Base-by-base conservation (phyloP, 305 asterid genomes). In the Striga hermonthica region DNA sequence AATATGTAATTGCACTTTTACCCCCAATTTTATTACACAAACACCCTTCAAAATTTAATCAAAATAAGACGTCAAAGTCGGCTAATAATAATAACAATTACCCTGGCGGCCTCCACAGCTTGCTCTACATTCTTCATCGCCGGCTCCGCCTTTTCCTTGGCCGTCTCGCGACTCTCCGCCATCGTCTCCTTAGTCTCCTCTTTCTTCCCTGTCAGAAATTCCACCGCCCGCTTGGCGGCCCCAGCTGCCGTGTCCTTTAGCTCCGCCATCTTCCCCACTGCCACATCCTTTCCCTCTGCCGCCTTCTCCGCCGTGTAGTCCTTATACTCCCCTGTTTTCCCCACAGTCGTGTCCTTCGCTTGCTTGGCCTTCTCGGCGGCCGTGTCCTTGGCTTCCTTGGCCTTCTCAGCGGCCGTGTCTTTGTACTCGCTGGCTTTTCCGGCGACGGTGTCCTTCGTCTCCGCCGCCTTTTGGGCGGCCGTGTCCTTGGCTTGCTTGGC, bases 221-320 rank as follows among this genome's bases (percentile, higher is more conserved):
- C 89, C 85, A 83, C 72, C 10, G 90, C 89, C 50, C 80, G 67
- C 60, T 74, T 64, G 0, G 93, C 86, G 0, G 93, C 96, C 0
- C 44, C 89, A 0, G 89, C 85, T 0, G 86, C 87, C 0, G 87
- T 69, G 6, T 83, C 95, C 81, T 80, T 86, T 72, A 89, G 36
- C 39, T 81, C 96, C 0, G 76, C 57, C 3, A 85, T 71, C 71
- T 78, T 86, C 11, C 86, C 87, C n/a, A 72, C 87, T 0, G 82
- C 52, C 0, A 71, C 54, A 35, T 86, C 95, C 76, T 83, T 83
- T 35, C 82, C 91, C 63, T 84, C 89, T 39, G 39, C 67, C 0
- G 90, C 81, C 16, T 78, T 87, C 9, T 80, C 90, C 15, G 77
- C 78, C 0, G 76, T 58, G 28, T 77, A 75, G 36, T 79, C 85